Conservation (phyloP, 306 rosid species). For the Trifolium pratense region DNA sequence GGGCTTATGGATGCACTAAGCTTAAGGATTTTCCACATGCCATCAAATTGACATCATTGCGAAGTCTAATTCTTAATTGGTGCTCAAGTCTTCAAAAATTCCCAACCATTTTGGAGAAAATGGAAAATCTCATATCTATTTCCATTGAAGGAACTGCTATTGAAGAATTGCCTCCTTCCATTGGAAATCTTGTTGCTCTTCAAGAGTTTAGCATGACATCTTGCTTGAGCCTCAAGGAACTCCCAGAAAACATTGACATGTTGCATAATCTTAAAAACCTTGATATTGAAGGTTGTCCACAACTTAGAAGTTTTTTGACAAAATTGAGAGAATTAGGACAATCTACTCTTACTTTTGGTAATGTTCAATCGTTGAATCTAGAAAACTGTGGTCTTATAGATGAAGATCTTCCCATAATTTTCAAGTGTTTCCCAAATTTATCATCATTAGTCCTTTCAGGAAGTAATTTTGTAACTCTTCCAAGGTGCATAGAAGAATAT, state of each 20-base stretch:
- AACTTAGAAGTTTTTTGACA: conserved; percentile 32
- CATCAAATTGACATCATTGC: conserved; percentile 41
- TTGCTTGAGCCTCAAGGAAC: conserved; percentile 51
- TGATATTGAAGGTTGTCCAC: conserved; percentile 50
- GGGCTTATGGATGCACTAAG: conserved; percentile 27
- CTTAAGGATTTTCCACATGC: conserved; percentile 18
- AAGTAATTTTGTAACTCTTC: conserved; percentile 42
- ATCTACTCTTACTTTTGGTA: conserved; percentile 25
- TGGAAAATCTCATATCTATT: conserved; percentile 47
- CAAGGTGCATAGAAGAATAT: conserved; percentile 42
- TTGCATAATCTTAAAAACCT: conserved; percentile 47
- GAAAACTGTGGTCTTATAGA: conserved; percentile 47
- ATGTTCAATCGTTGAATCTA: conserved; percentile 45
- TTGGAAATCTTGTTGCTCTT: conserved; percentile 51
- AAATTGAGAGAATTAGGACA: conserved; percentile 38
- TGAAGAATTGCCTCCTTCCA: conserved; percentile 49
- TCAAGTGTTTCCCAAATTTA: conserved; percentile 45
- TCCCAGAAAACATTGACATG: conserved; percentile 42
- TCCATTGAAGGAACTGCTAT: conserved; percentile 48
- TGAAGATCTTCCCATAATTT: conserved; percentile 53
- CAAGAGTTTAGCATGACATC: conserved; percentile 46
- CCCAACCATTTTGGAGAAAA: conserved; percentile 47
- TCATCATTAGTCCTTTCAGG: conserved; percentile 42
- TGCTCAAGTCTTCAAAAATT: conserved; percentile 48
- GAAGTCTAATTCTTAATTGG: conserved; percentile 46